These are phyloP conservation scores for Phenoliferia sp. DNA, from an alignment of 1,284 basidiomycete genomes.

Conservation along the genomic window DNA sequence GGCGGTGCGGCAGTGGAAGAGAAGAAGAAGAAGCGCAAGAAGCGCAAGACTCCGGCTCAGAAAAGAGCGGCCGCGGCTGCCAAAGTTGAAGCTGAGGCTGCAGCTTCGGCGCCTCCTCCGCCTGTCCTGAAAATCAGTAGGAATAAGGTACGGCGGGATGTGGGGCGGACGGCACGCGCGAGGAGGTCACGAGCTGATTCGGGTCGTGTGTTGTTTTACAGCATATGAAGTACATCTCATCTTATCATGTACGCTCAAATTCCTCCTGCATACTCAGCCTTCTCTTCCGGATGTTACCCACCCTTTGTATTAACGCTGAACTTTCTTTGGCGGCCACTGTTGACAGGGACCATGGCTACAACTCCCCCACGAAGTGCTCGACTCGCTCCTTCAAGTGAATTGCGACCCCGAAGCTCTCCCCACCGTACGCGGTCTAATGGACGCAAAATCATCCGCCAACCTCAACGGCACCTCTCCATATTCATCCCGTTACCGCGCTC, in stretches of 20 bases:
- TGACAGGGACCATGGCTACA: conserved; percentile 80
- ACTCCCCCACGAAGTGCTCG: conserved; percentile 71
- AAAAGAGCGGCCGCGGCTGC: conserved; percentile 16
- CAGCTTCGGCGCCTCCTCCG: background rate
- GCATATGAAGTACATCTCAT: conserved; percentile 21
- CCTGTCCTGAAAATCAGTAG: conserved; percentile 15
- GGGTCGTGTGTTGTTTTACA: background rate
- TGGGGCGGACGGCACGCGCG: background rate
- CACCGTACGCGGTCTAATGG: conserved; percentile 13
- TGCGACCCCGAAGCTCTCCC: conserved; percentile 47
- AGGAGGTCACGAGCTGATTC: background rate
- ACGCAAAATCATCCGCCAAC: background rate
- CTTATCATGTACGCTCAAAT: conserved; percentile 56
- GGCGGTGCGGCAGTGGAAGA: background rate
- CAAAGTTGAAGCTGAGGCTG: background rate
- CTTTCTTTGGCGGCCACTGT: no score
- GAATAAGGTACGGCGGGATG: conserved; percentile 22
- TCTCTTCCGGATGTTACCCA: background rate
- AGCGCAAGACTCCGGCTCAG: conserved; percentile 23
- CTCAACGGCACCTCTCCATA: background rate
- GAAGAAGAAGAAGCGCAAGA: conserved; percentile 28
- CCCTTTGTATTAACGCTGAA: no score
- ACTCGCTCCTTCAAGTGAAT: conserved; percentile 69
- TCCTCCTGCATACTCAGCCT: no score
- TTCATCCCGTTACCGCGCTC: conserved; percentile 45